Conservation (phyloP, 2,329 filamentous ascomycete species). For the Xylaria sp. region DNA sequence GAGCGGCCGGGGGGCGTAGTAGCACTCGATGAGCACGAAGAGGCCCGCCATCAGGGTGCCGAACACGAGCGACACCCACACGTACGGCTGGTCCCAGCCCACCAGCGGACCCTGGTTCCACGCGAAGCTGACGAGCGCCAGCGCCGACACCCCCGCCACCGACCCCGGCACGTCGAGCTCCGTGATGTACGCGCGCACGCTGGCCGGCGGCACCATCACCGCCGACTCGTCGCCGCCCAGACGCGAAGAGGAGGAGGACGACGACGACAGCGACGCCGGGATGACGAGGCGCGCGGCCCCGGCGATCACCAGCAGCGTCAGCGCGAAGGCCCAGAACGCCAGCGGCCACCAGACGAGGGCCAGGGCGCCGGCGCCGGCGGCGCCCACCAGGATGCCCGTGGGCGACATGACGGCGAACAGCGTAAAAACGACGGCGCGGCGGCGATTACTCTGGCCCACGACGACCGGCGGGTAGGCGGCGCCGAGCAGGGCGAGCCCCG, state of each 20-base stretch:
- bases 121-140: conserved; percentile 67
- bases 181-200: conserved; percentile 22
- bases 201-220: too few species aligned
- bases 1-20: conserved; percentile 47
- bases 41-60: conserved; percentile 55
- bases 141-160: conserved; percentile 51
- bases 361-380: conserved; percentile 45
- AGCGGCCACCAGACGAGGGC: conserved; percentile 52
- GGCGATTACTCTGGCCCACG: too few species aligned
- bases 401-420: conserved; percentile 52
- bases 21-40: conserved; percentile 61
- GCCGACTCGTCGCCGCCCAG: conserved; percentile 23
- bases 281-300: conserved; percentile 39
- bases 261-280: conserved; percentile 35
- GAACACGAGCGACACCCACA: conserved; percentile 60
- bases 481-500: conserved; percentile 64
- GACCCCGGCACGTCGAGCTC: conserved; percentile 46
- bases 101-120: conserved; percentile 67
- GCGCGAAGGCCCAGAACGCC: conserved; percentile 48
- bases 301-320: conserved; percentile 40
- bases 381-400: conserved; percentile 48
- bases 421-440: conserved; percentile 63
- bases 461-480: conserved; percentile 58
- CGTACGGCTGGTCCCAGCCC: conserved; percentile 60
- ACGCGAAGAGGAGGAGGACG: too few species aligned